Evolutionary conservation across 1,284 basidiomycete species (phyloP).

Genomic region (Mycosarcoma maydis): DNA sequence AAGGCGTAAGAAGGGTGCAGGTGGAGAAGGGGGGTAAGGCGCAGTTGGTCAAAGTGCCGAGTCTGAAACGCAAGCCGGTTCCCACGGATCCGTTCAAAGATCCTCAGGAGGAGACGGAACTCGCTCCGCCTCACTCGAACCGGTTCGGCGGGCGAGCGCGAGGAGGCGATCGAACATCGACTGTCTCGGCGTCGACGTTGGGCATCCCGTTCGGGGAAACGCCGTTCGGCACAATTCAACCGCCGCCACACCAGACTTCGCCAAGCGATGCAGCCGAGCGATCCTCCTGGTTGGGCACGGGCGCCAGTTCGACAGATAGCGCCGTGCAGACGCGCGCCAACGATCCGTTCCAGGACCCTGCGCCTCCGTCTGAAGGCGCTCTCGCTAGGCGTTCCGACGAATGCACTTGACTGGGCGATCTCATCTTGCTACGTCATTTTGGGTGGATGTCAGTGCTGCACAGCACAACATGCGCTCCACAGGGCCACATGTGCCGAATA

Average conservation of each 20-base stretch:
- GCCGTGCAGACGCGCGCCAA: not conserved
- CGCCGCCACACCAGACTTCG: not conserved
- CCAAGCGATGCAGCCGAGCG: slow-evolving; percentile 20
- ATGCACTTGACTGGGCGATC: too few species aligned
- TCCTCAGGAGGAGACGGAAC: not conserved
- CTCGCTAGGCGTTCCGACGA: too few species aligned
- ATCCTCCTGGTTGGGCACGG: slow-evolving; percentile 8
- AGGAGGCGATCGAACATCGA: not conserved
- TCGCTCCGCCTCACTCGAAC: slow-evolving; percentile 8
- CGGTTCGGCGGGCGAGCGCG: slow-evolving; percentile 1
- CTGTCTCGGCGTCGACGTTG: slow-evolving; percentile 24
- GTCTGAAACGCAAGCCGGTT: slow-evolving; percentile 17
- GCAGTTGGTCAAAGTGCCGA: slow-evolving; percentile 30
- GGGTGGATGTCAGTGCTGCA: too few species aligned
- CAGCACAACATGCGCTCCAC: too few species aligned
- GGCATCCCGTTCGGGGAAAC: slow-evolving; percentile 45
- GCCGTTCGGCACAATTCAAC: slow-evolving; percentile 14
- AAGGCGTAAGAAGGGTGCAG: slow-evolving; percentile 36
- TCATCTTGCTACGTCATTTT: too few species aligned
- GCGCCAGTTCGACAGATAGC: not conserved
- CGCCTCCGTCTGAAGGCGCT: too few species aligned
- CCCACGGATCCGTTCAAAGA: slow-evolving; percentile 25
- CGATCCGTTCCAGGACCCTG: slow-evolving; percentile 17
- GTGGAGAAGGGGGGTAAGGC: slow-evolving; percentile 45
- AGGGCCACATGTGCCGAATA: too few species aligned